phyloP scores from a whole-genome alignment of 192 early-diverging fungal genomes.

The Mortierella hygrophila region DNA sequence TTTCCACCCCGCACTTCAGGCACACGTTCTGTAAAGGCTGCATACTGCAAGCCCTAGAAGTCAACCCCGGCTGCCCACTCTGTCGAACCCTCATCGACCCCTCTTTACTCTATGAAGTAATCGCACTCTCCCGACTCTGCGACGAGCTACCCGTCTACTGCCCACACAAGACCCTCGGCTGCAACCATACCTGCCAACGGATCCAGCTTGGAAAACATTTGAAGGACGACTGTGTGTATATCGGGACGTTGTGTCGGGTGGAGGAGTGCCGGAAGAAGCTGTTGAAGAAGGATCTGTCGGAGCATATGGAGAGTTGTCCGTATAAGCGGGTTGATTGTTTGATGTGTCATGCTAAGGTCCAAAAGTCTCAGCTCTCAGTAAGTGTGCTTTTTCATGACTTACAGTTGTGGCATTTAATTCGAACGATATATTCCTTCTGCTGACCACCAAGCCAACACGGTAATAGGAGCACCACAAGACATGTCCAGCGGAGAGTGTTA shows the following conservation, averaged over 20 bases:
- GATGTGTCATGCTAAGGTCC: slow-evolving; percentile 68
- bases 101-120: slow-evolving; percentile 62
- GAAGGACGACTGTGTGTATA: slow-evolving; percentile 68
- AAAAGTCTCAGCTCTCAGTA: slow-evolving; percentile 66
- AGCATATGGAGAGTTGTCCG: slow-evolving; percentile 70
- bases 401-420: neutral
- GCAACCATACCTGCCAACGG: slow-evolving; percentile 68
- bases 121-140: slow-evolving; percentile 73
- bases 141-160: slow-evolving; percentile 76
- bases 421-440: neutral
- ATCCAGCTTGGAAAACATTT: slow-evolving; percentile 68
- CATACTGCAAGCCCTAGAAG: slow-evolving; percentile 66
- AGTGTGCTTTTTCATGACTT: neutral
- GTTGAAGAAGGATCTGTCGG: slow-evolving; percentile 66
- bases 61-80: slow-evolving; percentile 66
- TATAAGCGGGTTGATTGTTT: slow-evolving; percentile 65
- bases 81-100: slow-evolving; percentile 64
- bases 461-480: slow-evolving; percentile 64
- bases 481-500: slow-evolving; percentile 67
- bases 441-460: neutral
- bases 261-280: slow-evolving; percentile 68
- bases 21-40: slow-evolving; percentile 78
- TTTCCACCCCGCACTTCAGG: slow-evolving; percentile 29
- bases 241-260: slow-evolving; percentile 58
- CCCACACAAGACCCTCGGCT: slow-evolving; percentile 64